Base-by-base conservation (phyloP, 805 yeast species). In the Torulaspora maleeae region DNA sequence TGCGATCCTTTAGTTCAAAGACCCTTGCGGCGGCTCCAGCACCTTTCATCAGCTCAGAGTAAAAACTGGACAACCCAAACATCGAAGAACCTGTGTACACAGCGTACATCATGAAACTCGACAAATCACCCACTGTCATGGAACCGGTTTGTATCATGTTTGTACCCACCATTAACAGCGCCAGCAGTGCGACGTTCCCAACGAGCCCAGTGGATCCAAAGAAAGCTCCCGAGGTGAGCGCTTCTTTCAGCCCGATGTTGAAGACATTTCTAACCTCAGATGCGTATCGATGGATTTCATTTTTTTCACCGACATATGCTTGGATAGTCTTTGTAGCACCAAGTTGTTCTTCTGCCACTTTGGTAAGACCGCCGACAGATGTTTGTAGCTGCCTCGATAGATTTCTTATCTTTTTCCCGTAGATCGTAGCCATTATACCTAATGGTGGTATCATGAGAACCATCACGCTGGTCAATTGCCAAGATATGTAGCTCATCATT, bases 11-110 rank as follows among this genome's bases (percentile, higher is more conserved):
- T 40, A 91, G 71, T 62, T 91, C 98, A 70, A 91, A 90, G 20
- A 91, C 78, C 48, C 98, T 73, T 41, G 89, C 83, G 0, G 96
- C 93, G 0, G 98, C 97, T 41, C 98, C 98, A 6, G 90, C 86
- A 45, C 97, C 98, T 69, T 91, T 91, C 97, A 91, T 91, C 47
- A 91, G 70, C 64, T 91, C 98, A 2, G 95, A 81, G 61, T 90
- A 91, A 62, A 91, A 91, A 58, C 85, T 86, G 0, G 96, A 91
- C 15, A 91, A 63, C 0, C 97, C 96, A 65, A 86, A 85, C 56
- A 90, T 86, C 7, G 96, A 87, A n/a, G 88, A 74, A 0, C 96
- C 98, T 2, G 96, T 85, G 64, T 86, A 91, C 1, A 87, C 87
- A 0, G 97, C 93, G 67, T 91, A 91, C 93, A 91, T 85, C 82